phyloP scores from a whole-genome alignment of 1,139 yeast species.

The Scheffersomyces segobiensis region DNA sequence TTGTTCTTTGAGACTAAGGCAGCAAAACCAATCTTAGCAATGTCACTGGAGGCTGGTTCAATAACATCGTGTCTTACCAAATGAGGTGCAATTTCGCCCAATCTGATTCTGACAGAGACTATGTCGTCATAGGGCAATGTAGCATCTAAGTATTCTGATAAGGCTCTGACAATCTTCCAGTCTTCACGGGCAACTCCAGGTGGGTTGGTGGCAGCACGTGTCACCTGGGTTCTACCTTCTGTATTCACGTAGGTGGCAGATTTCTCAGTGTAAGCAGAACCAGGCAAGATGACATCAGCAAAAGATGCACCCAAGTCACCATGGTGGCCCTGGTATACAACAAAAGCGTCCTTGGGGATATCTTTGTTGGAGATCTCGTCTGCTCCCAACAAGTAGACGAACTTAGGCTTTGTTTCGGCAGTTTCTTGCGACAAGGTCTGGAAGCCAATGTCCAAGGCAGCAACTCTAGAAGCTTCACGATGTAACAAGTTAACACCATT shows the following conservation, averaged over 20 bases:
- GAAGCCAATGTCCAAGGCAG: slow-evolving; percentile 85
- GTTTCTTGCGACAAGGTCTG: slow-evolving; percentile 54
- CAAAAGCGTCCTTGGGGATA: slow-evolving; percentile 84
- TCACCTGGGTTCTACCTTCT: slow-evolving; percentile 84
- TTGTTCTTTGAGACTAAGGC: slow-evolving; percentile 43
- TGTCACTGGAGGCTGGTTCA: slow-evolving; percentile 63
- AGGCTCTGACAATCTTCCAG: slow-evolving; percentile 86
- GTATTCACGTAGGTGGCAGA: slow-evolving; percentile 87
- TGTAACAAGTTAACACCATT: slow-evolving; percentile 81
- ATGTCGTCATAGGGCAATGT: slow-evolving; percentile 79
- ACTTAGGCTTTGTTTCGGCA: slow-evolving; percentile 60
- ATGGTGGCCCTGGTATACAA: slow-evolving; percentile 89
- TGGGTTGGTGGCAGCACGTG: slow-evolving; percentile 88
- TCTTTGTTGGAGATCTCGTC: slow-evolving; percentile 73
- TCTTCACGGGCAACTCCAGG: slow-evolving; percentile 93
- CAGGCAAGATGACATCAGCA: slow-evolving; percentile 87
- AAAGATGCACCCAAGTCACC: slow-evolving; percentile 88
- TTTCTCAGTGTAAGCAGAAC: slow-evolving; percentile 88
- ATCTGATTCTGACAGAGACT: slow-evolving; percentile 66
- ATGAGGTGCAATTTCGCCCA: slow-evolving; percentile 81
- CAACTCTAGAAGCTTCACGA: slow-evolving; percentile 84
- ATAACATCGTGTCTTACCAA: slow-evolving; percentile 73
- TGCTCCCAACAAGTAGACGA: slow-evolving; percentile 80
- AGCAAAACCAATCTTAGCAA: slow-evolving; percentile 61
- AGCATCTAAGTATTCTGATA: slow-evolving; percentile 73